Base-by-base conservation (phyloP, 768 basidiomycete species). In the Kwoniella heveanensis region DNA sequence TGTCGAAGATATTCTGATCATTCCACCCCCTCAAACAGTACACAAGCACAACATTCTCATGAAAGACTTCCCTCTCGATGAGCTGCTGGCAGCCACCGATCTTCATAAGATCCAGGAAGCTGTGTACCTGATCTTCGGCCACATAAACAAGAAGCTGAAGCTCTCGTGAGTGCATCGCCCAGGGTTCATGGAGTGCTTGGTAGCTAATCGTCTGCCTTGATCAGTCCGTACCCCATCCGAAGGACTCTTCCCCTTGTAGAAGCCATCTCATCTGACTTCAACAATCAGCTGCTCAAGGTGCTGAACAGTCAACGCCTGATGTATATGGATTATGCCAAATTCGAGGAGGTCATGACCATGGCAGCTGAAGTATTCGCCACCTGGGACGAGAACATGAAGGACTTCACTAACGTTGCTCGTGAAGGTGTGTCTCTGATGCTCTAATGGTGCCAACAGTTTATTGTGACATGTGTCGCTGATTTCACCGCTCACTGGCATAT, bases 51-150 rank as follows among this genome's bases (percentile, higher is more conserved):
- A 99, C 74, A 88, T 91, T 66, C 84, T 98, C 60, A 98, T 99
- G 96, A 96, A 95, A 81, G 96, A 99, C 76, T 98, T 98, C 72
- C 96, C 96, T 0, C 84, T 99, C 27, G 96, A 99, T 77, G 95
- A 97, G 76, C 87, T 98, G 21, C 85, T 99, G 26, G 92, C 94
- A 9, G 92, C 96, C 0, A 96, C 96, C 1, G 96, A 98, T 79
- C 86, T 98, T 1, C 90, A 90, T 78, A 96, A 94, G 82, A 88
- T 98, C 37, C 89, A 95, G 76, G 92, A 96, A 79, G 88, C 91
- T 3, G 83, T 97, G 13, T 81, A 85, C 0, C 85, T 89, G 62
- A 95, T 98, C 77, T 97, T 98, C 74, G 85, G 85, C 0, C 96
- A 99, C 77, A 86, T 98, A 77, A 96, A 91, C 79, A 90, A 93